Conservation (phyloP, 108 stramenopile genomes). For the Chaetoceros tenuissimus region DNA sequence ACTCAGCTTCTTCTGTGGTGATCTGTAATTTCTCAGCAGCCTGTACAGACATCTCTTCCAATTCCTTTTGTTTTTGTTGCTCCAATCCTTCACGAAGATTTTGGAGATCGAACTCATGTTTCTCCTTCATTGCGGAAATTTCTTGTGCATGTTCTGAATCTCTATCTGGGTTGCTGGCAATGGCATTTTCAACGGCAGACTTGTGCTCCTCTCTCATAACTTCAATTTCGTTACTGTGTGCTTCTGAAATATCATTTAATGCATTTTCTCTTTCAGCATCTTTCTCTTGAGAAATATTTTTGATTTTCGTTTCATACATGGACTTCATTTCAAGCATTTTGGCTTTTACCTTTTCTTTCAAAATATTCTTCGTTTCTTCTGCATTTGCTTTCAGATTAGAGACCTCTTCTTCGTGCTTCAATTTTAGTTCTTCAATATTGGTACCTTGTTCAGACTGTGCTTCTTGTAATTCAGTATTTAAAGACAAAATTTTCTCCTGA, state of each 20-base stretch:
- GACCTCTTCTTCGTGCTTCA: too few species aligned
- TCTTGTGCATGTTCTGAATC: constrained; percentile 4
- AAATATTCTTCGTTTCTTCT: too few species aligned
- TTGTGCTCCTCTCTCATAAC: too few species aligned
- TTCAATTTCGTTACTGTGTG: background rate
- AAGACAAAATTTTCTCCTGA: too few species aligned
- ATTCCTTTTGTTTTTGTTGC: background rate
- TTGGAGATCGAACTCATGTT: constrained; percentile 19
- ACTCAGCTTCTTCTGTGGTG: constrained; percentile 1
- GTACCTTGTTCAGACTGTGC: too few species aligned
- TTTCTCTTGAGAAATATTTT: too few species aligned
- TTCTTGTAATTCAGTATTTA: too few species aligned
- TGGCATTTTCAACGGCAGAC: too few species aligned
- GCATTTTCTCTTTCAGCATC: constrained; percentile 20
- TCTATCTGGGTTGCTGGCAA: too few species aligned
- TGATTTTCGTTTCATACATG: background rate
- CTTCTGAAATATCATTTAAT: constrained; percentile 9
- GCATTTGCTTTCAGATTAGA: too few species aligned
- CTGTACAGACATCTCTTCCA: constrained; percentile 3
- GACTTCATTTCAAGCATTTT: background rate
- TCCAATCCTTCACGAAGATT: constrained; percentile 5
- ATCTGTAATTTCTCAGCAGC: too few species aligned
- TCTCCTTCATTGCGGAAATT: constrained; percentile 7
- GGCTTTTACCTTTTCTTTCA: background rate
- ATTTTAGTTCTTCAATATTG: too few species aligned